Evolutionary conservation across 2,329 filamentous ascomycete species (phyloP).

Genomic region (Trichothecium roseum): DNA sequence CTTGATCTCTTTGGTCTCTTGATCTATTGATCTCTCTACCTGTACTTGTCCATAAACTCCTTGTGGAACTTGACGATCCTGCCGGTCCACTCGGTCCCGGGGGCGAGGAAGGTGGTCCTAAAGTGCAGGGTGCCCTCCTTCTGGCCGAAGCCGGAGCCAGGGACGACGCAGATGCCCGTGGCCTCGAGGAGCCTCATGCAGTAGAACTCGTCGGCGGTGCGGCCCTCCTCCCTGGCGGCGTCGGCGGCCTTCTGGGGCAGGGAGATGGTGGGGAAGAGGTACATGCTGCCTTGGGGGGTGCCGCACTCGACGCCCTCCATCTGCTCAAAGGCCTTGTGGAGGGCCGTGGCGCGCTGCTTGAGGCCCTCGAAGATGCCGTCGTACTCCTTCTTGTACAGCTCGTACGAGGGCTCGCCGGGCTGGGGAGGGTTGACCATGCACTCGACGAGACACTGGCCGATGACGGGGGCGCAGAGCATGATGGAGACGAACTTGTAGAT

Average conservation of each 20-base stretch:
- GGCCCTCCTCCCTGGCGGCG: slow-evolving; percentile 64
- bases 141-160: slow-evolving; percentile 89
- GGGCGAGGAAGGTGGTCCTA: slow-evolving; percentile 91
- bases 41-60: slow-evolving; percentile 79
- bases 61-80: slow-evolving; percentile 83
- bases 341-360: slow-evolving; percentile 66
- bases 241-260: slow-evolving; percentile 66
- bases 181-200: slow-evolving; percentile 82
- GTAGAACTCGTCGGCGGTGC: slow-evolving; percentile 85
- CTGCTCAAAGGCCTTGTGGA: slow-evolving; percentile 81
- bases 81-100: slow-evolving; percentile 89
- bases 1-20: neutral
- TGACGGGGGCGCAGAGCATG: slow-evolving; percentile 88
- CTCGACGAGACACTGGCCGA: slow-evolving; percentile 93
- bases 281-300: slow-evolving; percentile 90
- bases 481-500: slow-evolving; percentile 99
- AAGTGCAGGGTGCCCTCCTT: slow-evolving; percentile 87
- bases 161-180: slow-evolving; percentile 89
- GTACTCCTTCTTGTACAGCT: slow-evolving; percentile 79
- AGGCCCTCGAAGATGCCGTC: slow-evolving; percentile 70
- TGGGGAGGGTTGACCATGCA: slow-evolving; percentile 94
- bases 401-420: slow-evolving; percentile 72
- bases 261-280: slow-evolving; percentile 91
- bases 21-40: slow-evolving; percentile 19
- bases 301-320: slow-evolving; percentile 96